These are phyloP conservation scores for Jackrogersella multiformis DNA, from an alignment of 495 filamentous ascomycete species.

Conservation along the genomic window DNA sequence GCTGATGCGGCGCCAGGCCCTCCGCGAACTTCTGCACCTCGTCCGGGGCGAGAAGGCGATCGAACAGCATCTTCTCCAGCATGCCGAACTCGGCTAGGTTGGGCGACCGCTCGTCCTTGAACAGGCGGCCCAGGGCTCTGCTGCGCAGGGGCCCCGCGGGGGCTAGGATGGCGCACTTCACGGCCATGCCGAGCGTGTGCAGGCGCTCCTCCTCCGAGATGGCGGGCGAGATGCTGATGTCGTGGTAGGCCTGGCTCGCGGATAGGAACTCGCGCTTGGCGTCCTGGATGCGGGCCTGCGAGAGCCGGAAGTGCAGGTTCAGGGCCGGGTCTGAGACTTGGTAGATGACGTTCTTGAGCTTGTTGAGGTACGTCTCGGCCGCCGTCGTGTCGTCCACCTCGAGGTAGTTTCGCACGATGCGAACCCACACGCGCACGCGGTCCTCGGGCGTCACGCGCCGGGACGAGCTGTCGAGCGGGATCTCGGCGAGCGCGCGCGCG, in stretches of 20 bases:
- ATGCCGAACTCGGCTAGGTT: conserved; percentile 84
- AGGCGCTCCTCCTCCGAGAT: conserved; percentile 86
- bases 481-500: conserved; percentile 79
- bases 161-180: conserved; percentile 92
- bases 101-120: conserved; percentile 89
- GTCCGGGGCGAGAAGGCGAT: conserved; percentile 78
- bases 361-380: conserved; percentile 88
- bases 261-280: conserved; percentile 90
- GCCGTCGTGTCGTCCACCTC: conserved; percentile 91
- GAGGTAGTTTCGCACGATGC: conserved; percentile 92
- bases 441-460: conserved; percentile 80
- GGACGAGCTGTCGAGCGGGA: conserved; percentile 88
- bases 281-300: conserved; percentile 92
- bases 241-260: conserved; percentile 86
- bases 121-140: conserved; percentile 78
- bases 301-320: conserved; percentile 85
- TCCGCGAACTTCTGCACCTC: conserved; percentile 89
- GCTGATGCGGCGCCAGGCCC: conserved; percentile 83
- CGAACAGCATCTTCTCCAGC: conserved; percentile 97
- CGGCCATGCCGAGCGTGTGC: conserved; percentile 85
- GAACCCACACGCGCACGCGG: conserved; percentile 85
- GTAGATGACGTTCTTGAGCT: conserved; percentile 89
- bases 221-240: conserved; percentile 74
- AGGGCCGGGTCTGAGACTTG: conserved; percentile 74
- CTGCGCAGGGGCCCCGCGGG: conserved; percentile 89